Evolutionary conservation across 1,284 basidiomycete species (phyloP).

Genomic region (Naganishia liquefaciens): DNA sequence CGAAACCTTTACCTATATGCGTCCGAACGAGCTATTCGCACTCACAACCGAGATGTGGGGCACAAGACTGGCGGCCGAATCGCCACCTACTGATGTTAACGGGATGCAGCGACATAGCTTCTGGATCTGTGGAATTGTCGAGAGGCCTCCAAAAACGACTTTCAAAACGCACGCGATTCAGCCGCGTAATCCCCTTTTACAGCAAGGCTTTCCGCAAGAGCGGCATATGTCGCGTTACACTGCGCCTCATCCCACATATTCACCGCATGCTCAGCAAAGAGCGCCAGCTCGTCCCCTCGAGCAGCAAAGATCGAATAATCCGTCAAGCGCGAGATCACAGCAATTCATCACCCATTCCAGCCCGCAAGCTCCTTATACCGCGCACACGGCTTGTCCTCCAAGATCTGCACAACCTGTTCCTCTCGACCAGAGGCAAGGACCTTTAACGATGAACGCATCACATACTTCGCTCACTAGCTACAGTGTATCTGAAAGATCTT

Average conservation of each 20-base stretch:
- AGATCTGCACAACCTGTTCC: no score
- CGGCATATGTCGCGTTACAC: no score
- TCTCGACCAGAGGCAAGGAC: no score
- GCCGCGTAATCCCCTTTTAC: slow-evolving; percentile 19
- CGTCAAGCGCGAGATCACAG: neutral
- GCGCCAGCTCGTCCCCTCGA: neutral
- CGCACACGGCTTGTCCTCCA: no score
- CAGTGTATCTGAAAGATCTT: no score
- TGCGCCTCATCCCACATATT: neutral
- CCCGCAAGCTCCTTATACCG: no score
- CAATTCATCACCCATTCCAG: no score
- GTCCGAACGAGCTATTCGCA: slow-evolving; percentile 18
- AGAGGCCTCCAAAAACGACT: neutral
- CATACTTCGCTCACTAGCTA: no score
- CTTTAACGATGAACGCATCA: no score
- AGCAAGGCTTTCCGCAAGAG: neutral
- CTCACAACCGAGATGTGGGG: slow-evolving; percentile 26
- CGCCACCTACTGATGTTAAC: neutral
- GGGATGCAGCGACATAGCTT: slow-evolving; percentile 8
- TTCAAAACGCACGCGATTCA: slow-evolving; percentile 13
- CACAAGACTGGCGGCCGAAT: slow-evolving; percentile 5
- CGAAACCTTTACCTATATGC: slow-evolving; percentile 25
- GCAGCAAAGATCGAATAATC: neutral
- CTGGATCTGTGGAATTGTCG: slow-evolving; percentile 26
- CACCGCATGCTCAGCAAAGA: neutral